Conservation (phyloP, 495 filamentous ascomycete genomes). For the Pyrenopolyporus hunteri region DNA sequence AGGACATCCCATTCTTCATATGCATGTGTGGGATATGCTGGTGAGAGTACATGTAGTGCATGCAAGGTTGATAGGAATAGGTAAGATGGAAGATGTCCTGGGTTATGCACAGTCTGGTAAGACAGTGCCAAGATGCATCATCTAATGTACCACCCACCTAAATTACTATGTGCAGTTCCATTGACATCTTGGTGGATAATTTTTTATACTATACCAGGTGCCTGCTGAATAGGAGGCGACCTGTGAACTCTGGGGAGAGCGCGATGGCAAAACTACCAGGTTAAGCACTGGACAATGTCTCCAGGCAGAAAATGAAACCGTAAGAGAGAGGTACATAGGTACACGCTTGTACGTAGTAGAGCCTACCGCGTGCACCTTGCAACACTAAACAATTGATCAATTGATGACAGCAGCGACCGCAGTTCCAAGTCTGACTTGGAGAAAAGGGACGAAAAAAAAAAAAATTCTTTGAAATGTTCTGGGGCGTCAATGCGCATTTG, state of each 20-base stretch:
- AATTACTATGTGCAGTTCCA: background rate
- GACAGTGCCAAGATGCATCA: slow-evolving; percentile 14
- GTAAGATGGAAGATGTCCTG: background rate
- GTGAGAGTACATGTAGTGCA: too few relatives aligned
- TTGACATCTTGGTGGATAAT: background rate
- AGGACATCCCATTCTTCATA: too few relatives aligned
- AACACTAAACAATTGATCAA: slow-evolving; percentile 13
- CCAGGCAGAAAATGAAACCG: too few relatives aligned
- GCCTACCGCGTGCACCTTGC: slow-evolving; percentile 3
- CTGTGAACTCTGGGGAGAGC: background rate
- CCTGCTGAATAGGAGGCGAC: slow-evolving; percentile 2
- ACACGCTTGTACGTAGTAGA: slow-evolving; percentile 7
- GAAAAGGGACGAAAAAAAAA: too few relatives aligned
- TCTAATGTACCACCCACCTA: background rate
- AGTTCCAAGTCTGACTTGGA: slow-evolving; percentile 1
- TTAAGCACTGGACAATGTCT: too few relatives aligned
- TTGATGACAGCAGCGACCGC: slow-evolving; percentile 31
- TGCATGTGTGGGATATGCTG: too few relatives aligned
- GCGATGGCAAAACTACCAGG: background rate
- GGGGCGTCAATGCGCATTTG: slow-evolving; percentile 27
- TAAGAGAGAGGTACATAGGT: background rate
- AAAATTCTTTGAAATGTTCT: slow-evolving; percentile 1
- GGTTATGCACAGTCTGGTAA: background rate
- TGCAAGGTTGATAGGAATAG: background rate
- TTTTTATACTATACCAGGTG: too few relatives aligned